These are phyloP conservation scores for Echria macrotheca DNA, from an alignment of 495 filamentous ascomycete genomes.

Conservation along the genomic window DNA sequence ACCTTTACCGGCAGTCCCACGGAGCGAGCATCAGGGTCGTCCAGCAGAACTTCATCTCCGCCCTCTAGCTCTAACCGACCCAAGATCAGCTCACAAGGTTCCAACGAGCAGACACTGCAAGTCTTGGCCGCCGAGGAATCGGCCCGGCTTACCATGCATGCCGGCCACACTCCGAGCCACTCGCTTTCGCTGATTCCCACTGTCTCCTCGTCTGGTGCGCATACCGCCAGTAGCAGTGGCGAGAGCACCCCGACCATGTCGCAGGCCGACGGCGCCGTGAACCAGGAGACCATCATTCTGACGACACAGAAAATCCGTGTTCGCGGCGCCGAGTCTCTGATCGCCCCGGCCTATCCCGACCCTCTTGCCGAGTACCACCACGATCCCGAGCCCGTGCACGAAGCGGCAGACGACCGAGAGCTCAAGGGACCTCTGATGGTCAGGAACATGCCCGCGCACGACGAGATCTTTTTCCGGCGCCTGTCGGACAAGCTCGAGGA, in stretches of 20 bases:
- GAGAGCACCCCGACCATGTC: conserved; percentile 33
- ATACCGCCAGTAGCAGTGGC: conserved; percentile 36
- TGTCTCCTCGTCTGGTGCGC: conserved; percentile 26
- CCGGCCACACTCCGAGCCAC: conserved; percentile 45
- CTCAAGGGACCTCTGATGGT: conserved; percentile 43
- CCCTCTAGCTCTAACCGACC: conserved; percentile 10
- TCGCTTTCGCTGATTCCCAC: conserved; percentile 40
- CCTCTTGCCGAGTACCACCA: conserved; percentile 15
- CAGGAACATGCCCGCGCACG: conserved; percentile 39
- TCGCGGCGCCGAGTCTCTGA: conserved; percentile 10
- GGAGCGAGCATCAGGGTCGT: conserved; percentile 15
- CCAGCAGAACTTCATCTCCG: conserved; percentile 21
- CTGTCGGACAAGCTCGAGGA: conserved; percentile 41
- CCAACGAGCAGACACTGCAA: conserved; percentile 35
- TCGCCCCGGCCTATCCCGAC: conserved; percentile 2
- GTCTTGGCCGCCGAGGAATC: conserved; percentile 35
- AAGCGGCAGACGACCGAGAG: conserved; percentile 29
- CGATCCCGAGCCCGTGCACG: conserved; percentile 18
- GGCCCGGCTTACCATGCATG: conserved; percentile 43
- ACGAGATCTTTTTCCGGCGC: conserved; percentile 41
- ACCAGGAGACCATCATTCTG: conserved; percentile 2
- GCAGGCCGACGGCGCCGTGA: conserved; percentile 20
- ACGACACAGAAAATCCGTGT: too few relatives aligned
- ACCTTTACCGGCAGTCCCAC: conserved; percentile 27
- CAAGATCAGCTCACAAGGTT: conserved; percentile 11